Evolutionary conservation across 202 grass and related monocot genomes (phyloP).

Genomic region (Carex sylvatica): DNA sequence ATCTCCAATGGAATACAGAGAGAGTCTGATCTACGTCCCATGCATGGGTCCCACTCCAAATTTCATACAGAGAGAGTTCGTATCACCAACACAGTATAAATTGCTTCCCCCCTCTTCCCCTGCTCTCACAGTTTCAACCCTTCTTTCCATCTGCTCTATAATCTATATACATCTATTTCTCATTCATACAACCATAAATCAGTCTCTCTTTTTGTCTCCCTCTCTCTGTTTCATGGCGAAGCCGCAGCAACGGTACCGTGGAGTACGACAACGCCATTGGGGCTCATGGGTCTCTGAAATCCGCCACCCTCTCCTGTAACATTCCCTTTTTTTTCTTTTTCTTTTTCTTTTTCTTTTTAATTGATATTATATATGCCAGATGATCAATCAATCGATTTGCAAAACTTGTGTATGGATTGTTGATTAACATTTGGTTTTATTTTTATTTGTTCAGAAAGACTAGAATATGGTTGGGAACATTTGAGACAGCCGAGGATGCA

Average conservation of each 20-base stretch:
- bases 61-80: too few relatives aligned
- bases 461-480: constrained; percentile 96
- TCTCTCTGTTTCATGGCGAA: constrained; percentile 36
- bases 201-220: not conserved
- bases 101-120: not conserved
- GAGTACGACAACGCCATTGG: constrained; percentile 93
- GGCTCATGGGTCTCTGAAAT: constrained; percentile 99
- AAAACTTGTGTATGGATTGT: not conserved
- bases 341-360: too few relatives aligned
- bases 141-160: constrained; percentile 4
- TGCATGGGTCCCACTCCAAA: not conserved
- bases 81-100: constrained; percentile 19
- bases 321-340: not conserved
- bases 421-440: not conserved
- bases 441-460: constrained; percentile 59
- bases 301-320: constrained; percentile 88
- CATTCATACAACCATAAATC: not conserved
- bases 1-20: not conserved
- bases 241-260: constrained; percentile 77
- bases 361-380: not conserved
- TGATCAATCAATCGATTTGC: not conserved
- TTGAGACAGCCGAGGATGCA: constrained; percentile 93
- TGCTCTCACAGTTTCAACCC: not conserved
- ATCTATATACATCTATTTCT: not conserved
- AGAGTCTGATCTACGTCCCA: not conserved